phyloP scores from a whole-genome alignment of 1,139 yeast genomes.

The Kodamaea sp. region DNA sequence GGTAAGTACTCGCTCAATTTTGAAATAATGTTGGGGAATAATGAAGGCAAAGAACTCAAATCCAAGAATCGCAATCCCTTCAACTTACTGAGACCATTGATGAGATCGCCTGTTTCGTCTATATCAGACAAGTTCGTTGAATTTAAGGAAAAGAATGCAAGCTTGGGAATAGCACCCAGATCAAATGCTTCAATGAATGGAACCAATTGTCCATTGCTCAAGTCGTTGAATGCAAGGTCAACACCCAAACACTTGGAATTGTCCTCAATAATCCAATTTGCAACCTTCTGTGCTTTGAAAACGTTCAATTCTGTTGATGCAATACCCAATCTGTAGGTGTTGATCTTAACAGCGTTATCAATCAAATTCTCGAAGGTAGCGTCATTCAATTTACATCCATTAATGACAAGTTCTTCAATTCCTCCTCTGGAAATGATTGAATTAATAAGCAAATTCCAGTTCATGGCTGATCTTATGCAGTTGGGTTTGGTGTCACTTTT shows the following conservation, averaged over 20 bases:
- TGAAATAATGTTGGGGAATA: conserved; percentile 73
- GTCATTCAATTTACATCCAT: conserved; percentile 70
- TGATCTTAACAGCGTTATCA: conserved; percentile 49
- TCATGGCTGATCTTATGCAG: conserved; percentile 62
- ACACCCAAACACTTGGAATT: conserved; percentile 69
- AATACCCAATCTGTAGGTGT: conserved; percentile 73
- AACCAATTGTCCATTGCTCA: conserved; percentile 54
- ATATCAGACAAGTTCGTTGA: conserved; percentile 59
- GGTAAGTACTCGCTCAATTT: conserved; percentile 66
- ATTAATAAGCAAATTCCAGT: conserved; percentile 71
- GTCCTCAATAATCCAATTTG: conserved; percentile 61
- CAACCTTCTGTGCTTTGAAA: conserved; percentile 56
- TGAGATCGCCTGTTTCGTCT: conserved; percentile 54
- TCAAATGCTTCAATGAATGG: conserved; percentile 50
- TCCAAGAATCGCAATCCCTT: conserved; percentile 72
- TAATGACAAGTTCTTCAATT: conserved; percentile 77
- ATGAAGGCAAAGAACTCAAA: conserved; percentile 66
- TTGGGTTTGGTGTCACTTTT: conserved; percentile 48
- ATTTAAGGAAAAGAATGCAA: conserved; percentile 69
- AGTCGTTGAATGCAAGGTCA: conserved; percentile 81
- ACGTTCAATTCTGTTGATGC: conserved; percentile 68
- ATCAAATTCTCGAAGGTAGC: conserved; percentile 53
- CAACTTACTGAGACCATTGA: conserved; percentile 52
- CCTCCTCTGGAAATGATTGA: conserved; percentile 66
- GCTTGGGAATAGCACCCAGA: conserved; percentile 29